Evolutionary conservation across 176 grass and related monocot genomes (phyloP), one percentile per base, ranked within the genome.

Genomic region (Triticum timopheevii): DNA sequence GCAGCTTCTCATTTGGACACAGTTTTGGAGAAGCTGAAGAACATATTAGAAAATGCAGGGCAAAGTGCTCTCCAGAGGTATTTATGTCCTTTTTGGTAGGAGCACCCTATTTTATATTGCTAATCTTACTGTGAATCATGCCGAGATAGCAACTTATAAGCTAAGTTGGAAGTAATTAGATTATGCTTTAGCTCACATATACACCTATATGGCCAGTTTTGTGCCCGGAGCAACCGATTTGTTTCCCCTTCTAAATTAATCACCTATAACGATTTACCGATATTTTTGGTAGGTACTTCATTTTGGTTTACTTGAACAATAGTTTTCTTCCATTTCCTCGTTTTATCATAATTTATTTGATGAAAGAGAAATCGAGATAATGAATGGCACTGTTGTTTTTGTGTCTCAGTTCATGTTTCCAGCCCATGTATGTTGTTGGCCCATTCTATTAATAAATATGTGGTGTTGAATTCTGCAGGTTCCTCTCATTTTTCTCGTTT

Each of bases 1-100:
- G 93, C 96, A 25, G 93, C 96, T 64, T 94, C 96, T 72, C 96
- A 98, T 92, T 91, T 98, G 50, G 96, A 98, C 89, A 98, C 96
- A 72, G 93, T 98, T 77, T 86, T 98, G 90, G 96, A 98, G 79
- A 98, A 95, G 79, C 84, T 98, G 77, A 98, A 98, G 86, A 88
- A 77, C 38, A 92, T 95, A 92, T 87, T 98, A 80, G 88, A 92
- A 31, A 93, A 85, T 67, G 86, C 91, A 79, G 96, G 92, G 24
- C 90, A 92, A 87, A 98, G 86, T 69, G 69, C 83, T 62, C 82
- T 98, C 69, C 86, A 94, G 36, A 98, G 93, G 96, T 98, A 92
- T 31, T 69, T 65, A 22, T 30, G 72, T 87, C 73, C 45, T 72
- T 72, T 87, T 81, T 85, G 64, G 73, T 67, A 73, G 33, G 10